phyloP scores from a whole-genome alignment of 2,329 filamentous ascomycete genomes.

The Penicillium sumatraense region DNA sequence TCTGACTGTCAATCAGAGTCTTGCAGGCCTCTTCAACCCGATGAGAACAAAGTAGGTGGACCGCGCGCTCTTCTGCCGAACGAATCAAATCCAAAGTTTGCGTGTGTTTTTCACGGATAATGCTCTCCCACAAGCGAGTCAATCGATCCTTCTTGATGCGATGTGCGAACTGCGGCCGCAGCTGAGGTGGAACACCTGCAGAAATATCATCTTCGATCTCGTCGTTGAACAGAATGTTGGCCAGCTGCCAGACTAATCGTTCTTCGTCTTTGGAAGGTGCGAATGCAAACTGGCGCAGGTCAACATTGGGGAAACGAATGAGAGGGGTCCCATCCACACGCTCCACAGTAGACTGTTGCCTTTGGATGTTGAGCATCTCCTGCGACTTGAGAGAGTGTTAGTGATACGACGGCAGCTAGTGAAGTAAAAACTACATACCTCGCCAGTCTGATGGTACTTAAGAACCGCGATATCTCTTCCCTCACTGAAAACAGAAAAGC shows the following conservation, averaged over 20 bases:
- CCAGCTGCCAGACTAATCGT: constrained; percentile 76
- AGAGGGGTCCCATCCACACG: constrained; percentile 64
- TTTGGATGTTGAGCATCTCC: constrained; percentile 41
- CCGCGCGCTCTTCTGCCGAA: constrained; percentile 78
- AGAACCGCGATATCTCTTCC: constrained; percentile 38
- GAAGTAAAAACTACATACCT: constrained; percentile 20
- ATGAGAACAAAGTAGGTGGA: constrained; percentile 78
- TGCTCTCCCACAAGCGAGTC: constrained; percentile 45
- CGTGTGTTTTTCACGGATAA: constrained; percentile 66
- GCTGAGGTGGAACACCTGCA: constrained; percentile 43
- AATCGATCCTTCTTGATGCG: constrained; percentile 55
- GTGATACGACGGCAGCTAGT: not conserved
- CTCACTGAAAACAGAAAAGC: constrained; percentile 50
- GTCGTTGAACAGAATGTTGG: constrained; percentile 85
- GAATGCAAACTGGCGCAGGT: constrained; percentile 40
- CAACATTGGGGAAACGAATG: constrained; percentile 42
- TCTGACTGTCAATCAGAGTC: constrained; percentile 72
- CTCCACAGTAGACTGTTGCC: constrained; percentile 49
- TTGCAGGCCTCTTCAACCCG: constrained; percentile 83
- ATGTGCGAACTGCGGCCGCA: constrained; percentile 45
- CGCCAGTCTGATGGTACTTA: constrained; percentile 24
- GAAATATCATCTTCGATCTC: constrained; percentile 53
- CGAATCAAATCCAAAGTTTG: constrained; percentile 67
- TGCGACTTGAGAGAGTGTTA: constrained; percentile 23
- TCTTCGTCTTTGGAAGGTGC: constrained; percentile 39